Conservation (phyloP, 2,329 filamentous ascomycete species). For the Hypomyces rosellus region DNA sequence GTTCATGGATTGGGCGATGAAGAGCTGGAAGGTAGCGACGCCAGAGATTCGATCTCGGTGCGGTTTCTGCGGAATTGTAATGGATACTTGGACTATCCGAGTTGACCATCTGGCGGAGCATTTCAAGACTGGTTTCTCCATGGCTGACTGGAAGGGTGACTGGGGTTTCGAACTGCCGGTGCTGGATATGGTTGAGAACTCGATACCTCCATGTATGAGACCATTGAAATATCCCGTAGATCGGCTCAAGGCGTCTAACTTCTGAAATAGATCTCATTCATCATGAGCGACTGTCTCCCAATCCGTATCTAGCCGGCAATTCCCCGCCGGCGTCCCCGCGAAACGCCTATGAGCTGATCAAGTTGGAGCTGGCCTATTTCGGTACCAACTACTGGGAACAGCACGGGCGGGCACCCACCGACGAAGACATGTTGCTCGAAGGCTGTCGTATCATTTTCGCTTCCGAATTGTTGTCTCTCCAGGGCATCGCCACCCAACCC, state of each 20-base stretch:
- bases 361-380: conserved; percentile 51
- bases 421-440: conserved; percentile 50
- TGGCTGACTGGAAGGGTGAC: conserved; percentile 65
- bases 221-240: conserved; percentile 30
- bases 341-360: conserved; percentile 57
- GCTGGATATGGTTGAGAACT: conserved; percentile 58
- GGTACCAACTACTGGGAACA: conserved; percentile 38
- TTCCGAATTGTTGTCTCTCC: conserved; percentile 41
- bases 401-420: conserved; percentile 36
- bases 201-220: conserved; percentile 57
- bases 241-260: conserved; percentile 34
- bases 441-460: conserved; percentile 54
- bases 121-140: conserved; percentile 59
- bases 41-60: conserved; percentile 58
- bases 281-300: conserved; percentile 51
- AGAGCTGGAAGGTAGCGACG: conserved; percentile 53
- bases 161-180: conserved; percentile 60
- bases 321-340: conserved; percentile 40
- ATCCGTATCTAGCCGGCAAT: conserved; percentile 45
- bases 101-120: conserved; percentile 61
- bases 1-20: conserved; percentile 58
- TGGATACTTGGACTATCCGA: conserved; percentile 56
- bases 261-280: conserved; percentile 55
- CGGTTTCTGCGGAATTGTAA: conserved; percentile 57
- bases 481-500: conserved; percentile 30